Conservation (phyloP, 169 alveolate genomes). For the Plasmodium sp. region DNA sequence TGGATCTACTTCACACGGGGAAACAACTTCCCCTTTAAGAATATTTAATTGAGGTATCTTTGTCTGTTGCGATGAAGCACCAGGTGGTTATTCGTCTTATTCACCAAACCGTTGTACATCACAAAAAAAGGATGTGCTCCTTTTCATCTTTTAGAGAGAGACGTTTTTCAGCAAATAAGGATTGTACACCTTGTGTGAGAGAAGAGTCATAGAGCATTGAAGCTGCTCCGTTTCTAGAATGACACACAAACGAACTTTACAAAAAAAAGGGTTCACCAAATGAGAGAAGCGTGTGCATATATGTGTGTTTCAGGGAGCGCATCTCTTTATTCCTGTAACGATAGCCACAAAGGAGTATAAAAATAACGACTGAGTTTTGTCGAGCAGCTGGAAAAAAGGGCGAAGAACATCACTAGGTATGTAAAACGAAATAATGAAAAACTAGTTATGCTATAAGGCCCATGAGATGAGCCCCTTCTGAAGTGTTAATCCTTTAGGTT, state of each 20-base stretch:
- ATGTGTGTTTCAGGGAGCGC: background rate
- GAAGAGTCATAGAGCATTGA: background rate
- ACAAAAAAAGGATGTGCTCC: background rate
- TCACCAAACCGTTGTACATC: background rate
- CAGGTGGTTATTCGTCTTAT: background rate
- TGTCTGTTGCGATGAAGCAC: background rate
- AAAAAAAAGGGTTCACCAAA: background rate
- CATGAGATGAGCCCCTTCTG: background rate
- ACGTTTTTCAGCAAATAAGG: background rate
- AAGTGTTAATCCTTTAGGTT: background rate
- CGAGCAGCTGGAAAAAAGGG: background rate
- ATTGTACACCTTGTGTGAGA: background rate
- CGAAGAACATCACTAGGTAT: background rate
- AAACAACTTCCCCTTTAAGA: background rate
- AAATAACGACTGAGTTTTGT: background rate
- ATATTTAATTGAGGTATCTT: background rate
- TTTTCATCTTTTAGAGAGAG: background rate
- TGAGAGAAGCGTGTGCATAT: background rate
- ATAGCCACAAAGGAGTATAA: background rate
- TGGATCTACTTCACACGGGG: background rate
- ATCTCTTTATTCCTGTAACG: background rate
- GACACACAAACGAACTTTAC: background rate
- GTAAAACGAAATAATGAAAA: background rate
- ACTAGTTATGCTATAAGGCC: background rate
- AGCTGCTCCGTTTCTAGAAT: background rate